Percentiles rank a stretch among this genome's conserved stretches.
phyloP scores from a whole-genome alignment of 106 monocot genomes.

The Iris macrosiphon region DNA sequence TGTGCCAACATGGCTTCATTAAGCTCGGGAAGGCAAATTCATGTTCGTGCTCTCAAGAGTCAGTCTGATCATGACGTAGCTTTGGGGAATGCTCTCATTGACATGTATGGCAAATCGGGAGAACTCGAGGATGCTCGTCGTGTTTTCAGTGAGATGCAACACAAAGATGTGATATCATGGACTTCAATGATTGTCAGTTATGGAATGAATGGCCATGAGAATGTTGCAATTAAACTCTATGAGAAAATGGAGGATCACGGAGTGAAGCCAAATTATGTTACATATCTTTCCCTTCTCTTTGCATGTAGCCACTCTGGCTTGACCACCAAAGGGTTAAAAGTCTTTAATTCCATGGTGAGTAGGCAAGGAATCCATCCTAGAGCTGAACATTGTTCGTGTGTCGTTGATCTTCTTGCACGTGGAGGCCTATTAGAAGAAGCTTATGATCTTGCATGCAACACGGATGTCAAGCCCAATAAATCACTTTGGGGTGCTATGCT shows the following conservation, averaged over 20 bases:
- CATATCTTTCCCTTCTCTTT: slow-evolving; percentile 75
- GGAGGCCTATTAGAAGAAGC: slow-evolving; percentile 72
- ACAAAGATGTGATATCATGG: slow-evolving; percentile 76
- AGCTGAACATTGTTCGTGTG: slow-evolving; percentile 74
- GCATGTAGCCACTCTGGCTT: slow-evolving; percentile 75
- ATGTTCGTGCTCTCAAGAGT: slow-evolving; percentile 45
- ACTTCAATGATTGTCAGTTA: slow-evolving; percentile 68
- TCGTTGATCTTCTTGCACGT: slow-evolving; percentile 82
- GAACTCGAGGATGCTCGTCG: slow-evolving; percentile 56
- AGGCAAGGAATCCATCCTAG: slow-evolving; percentile 65
- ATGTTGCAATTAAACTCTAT: slow-evolving; percentile 46
- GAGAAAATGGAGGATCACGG: slow-evolving; percentile 52
- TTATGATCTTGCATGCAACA: slow-evolving; percentile 36
- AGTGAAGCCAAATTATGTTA: slow-evolving; percentile 78
- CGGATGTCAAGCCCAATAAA: slow-evolving; percentile 26
- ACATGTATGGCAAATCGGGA: slow-evolving; percentile 87
- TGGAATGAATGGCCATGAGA: slow-evolving; percentile 54
- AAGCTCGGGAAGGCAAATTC: slow-evolving; percentile 69
- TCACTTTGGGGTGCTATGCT: slow-evolving; percentile 79
- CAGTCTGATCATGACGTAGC: slow-evolving; percentile 43
- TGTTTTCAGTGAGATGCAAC: slow-evolving; percentile 59
- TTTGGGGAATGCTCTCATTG: slow-evolving; percentile 62
- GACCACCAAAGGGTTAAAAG: slow-evolving; percentile 44
- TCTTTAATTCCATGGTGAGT: slow-evolving; percentile 50
- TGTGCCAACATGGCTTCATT: slow-evolving; percentile 48